Evolutionary conservation across 805 yeast genomes (phyloP).

Genomic region (Candida quercuum): DNA sequence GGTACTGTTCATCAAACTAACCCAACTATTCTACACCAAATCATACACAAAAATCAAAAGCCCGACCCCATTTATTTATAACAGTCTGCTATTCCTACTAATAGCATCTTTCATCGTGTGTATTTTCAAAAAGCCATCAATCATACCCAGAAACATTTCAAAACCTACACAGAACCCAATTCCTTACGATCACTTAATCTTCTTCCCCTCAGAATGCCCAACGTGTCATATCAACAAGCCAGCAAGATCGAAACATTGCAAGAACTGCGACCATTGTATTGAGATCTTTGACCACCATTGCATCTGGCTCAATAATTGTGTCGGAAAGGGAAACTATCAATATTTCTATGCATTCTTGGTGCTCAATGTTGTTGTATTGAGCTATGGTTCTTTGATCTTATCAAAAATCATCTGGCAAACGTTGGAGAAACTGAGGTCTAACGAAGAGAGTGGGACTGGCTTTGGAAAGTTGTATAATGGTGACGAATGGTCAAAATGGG

Average conservation of each 20-base stretch:
- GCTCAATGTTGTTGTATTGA: conserved; percentile 38
- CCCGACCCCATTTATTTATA: conserved; percentile 16
- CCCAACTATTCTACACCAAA: conserved; percentile 10
- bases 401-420: conserved; percentile 5
- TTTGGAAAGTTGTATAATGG: neutral
- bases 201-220: conserved; percentile 31
- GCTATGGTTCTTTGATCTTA: conserved; percentile 35
- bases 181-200: conserved; percentile 16
- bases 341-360: conserved; percentile 55
- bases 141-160: conserved; percentile 1
- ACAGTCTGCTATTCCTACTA: conserved; percentile 4
- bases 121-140: conserved; percentile 11
- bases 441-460: conserved; percentile 4
- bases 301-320: conserved; percentile 67
- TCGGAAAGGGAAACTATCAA: conserved; percentile 59
- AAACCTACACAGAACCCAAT: too few relatives aligned
- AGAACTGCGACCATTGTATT: conserved; percentile 59
- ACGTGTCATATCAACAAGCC: conserved; percentile 62
- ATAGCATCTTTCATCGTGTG: conserved; percentile 8
- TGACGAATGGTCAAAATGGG: neutral
- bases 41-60: conserved; percentile 8
- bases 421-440: conserved; percentile 1
- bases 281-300: conserved; percentile 71
- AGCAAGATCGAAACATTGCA: conserved; percentile 73
- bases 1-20: conserved; percentile 9